Conservation (phyloP, 164 flowering plant species). For the Stephania yunnanensis region DNA sequence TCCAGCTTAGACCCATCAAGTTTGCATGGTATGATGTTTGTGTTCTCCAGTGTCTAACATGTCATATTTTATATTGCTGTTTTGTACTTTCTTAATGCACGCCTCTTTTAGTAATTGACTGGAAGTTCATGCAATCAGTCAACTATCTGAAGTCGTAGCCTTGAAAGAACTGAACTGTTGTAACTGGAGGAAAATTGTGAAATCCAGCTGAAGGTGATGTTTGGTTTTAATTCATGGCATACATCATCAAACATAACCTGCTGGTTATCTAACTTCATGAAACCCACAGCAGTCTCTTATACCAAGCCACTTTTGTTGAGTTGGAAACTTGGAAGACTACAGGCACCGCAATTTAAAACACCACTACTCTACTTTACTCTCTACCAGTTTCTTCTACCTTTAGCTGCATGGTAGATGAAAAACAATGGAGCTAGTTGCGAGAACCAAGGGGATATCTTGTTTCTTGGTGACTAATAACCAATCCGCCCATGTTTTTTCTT, state of each 20-base stretch:
- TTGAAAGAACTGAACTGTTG: background rate
- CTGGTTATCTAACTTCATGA: background rate
- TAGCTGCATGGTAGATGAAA: background rate
- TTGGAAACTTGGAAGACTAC: background rate
- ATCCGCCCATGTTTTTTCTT: background rate
- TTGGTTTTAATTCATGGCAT: background rate
- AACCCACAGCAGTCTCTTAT: background rate
- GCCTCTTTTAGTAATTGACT: background rate
- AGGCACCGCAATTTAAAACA: background rate
- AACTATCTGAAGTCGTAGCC: background rate
- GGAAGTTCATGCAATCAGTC: background rate
- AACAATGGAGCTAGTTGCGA: background rate
- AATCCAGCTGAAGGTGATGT: background rate
- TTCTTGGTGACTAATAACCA: background rate
- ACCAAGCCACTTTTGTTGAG: background rate
- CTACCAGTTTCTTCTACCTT: background rate
- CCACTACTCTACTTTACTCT: background rate
- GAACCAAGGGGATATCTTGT: background rate
- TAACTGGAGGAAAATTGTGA: background rate
- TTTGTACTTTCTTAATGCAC: background rate
- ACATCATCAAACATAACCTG: background rate
- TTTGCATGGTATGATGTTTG: conserved; percentile 65
- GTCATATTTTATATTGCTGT: background rate
- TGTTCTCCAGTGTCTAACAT: background rate
- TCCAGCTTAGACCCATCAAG: conserved; percentile 80